Evolutionary conservation across 2,329 filamentous ascomycete genomes (phyloP).

Genomic region (Cladosporium cucumerinum): DNA sequence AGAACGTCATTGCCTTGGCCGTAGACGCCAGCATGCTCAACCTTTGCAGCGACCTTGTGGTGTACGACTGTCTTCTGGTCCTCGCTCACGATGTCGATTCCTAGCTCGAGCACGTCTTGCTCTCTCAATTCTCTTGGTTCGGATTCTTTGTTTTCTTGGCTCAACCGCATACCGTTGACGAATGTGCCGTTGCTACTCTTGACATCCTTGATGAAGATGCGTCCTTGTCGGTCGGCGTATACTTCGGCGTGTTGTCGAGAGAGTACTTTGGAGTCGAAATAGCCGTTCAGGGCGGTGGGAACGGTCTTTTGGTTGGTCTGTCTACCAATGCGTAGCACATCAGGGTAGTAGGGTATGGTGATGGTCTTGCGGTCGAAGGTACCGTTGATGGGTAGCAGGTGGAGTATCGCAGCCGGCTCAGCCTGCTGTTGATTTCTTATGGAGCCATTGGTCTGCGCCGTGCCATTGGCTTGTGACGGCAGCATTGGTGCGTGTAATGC

Average conservation of each 20-base stretch:
- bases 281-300: slow-evolving; percentile 86
- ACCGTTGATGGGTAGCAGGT: slow-evolving; percentile 85
- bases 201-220: slow-evolving; percentile 93
- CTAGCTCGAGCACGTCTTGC: slow-evolving; percentile 86
- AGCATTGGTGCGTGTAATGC: slow-evolving; percentile 62
- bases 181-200: slow-evolving; percentile 99
- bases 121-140: slow-evolving; percentile 91
- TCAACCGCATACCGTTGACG: slow-evolving; percentile 86
- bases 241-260: slow-evolving; percentile 95
- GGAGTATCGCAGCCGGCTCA: slow-evolving; percentile 73
- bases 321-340: slow-evolving; percentile 88
- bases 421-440: slow-evolving; percentile 42
- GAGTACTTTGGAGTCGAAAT: slow-evolving; percentile 96
- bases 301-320: slow-evolving; percentile 97
- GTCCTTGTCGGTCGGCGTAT: slow-evolving; percentile 71
- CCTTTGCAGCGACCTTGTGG: slow-evolving; percentile 95
- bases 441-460: slow-evolving; percentile 56
- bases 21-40: slow-evolving; percentile 88
- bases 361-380: slow-evolving; percentile 98
- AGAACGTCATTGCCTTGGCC: slow-evolving; percentile 72
- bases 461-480: slow-evolving; percentile 64
- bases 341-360: slow-evolving; percentile 85
- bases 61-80: slow-evolving; percentile 98
- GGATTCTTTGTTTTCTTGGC: slow-evolving; percentile 91
- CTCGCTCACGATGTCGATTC: slow-evolving; percentile 97